Evolutionary conservation across 2,329 filamentous ascomycete species (phyloP).

Genomic region (Diaporthe caulivora): DNA sequence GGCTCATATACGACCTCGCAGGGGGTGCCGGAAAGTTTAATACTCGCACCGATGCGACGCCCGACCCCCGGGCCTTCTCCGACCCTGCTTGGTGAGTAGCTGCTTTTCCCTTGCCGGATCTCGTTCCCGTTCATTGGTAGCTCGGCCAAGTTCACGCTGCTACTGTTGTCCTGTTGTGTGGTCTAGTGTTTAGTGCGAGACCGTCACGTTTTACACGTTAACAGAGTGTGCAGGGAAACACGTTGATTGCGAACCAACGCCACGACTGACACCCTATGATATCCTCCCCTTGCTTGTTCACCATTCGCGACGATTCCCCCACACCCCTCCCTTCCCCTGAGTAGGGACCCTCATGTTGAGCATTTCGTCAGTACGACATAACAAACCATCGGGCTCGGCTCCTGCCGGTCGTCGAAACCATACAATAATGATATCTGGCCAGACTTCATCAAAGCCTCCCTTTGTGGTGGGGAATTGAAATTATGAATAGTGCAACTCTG

Average conservation of each 20-base stretch:
- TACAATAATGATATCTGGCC: not conserved
- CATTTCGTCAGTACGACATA: conserved; percentile 9
- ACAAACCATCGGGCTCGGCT: conserved; percentile 10
- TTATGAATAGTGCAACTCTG: not conserved
- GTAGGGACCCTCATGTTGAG: not conserved
- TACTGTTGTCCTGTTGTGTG: not conserved
- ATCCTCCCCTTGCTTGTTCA: not conserved
- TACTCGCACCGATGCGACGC: conserved; percentile 10
- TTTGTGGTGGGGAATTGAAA: not conserved
- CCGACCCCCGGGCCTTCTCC: conserved; percentile 12
- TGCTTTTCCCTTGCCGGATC: not conserved
- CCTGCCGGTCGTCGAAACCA: not conserved
- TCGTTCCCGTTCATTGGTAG: not conserved
- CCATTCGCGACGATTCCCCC: not conserved
- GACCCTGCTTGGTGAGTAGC: not conserved
- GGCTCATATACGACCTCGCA: conserved; percentile 29
- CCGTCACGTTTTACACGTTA: not conserved
- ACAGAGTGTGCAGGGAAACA: not conserved
- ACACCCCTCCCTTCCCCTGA: not conserved
- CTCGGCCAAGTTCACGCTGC: conserved; percentile 4
- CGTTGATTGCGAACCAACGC: not conserved
- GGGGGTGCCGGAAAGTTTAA: conserved; percentile 24
- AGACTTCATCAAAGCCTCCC: not conserved
- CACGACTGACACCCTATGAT: not conserved
- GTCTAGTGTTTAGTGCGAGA: conserved; percentile 6